phyloP scores from a whole-genome alignment of 2,329 filamentous ascomycete species.

The Xylariaceae sp. region DNA sequence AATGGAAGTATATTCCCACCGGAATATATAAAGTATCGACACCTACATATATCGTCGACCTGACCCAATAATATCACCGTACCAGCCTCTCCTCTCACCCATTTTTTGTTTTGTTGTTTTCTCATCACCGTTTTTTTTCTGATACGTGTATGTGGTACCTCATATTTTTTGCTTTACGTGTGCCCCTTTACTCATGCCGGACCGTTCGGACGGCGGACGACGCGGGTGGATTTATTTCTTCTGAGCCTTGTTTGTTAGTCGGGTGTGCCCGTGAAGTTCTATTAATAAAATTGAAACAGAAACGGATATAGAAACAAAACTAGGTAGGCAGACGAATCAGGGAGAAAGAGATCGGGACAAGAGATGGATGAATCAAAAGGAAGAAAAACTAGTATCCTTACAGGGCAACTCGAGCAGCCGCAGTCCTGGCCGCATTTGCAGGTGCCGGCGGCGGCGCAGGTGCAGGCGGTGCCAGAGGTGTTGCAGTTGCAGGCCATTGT shows the following conservation, averaged over 20 bases:
- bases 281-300: neutral
- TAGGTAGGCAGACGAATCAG: neutral
- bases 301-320: neutral
- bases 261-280: neutral
- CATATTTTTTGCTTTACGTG: neutral
- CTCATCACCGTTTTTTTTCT: neutral
- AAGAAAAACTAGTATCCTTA: slow-evolving; percentile 14
- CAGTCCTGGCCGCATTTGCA: slow-evolving; percentile 29
- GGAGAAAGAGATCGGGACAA: neutral
- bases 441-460: slow-evolving; percentile 25
- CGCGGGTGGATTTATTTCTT: too few relatives aligned
- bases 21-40: neutral
- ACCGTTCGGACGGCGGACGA: neutral
- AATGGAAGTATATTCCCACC: neutral
- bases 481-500: slow-evolving; percentile 29
- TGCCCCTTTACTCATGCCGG: neutral
- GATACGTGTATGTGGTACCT: too few relatives aligned
- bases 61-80: neutral
- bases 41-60: neutral
- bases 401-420: slow-evolving; percentile 29
- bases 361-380: too few relatives aligned
- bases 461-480: slow-evolving; percentile 24
- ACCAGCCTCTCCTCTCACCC: neutral
- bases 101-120: neutral
- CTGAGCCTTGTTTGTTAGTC: neutral